These are phyloP conservation scores for Cyclanthera cordifolia DNA, from an alignment of 306 rosid species.

Conservation along the genomic window DNA sequence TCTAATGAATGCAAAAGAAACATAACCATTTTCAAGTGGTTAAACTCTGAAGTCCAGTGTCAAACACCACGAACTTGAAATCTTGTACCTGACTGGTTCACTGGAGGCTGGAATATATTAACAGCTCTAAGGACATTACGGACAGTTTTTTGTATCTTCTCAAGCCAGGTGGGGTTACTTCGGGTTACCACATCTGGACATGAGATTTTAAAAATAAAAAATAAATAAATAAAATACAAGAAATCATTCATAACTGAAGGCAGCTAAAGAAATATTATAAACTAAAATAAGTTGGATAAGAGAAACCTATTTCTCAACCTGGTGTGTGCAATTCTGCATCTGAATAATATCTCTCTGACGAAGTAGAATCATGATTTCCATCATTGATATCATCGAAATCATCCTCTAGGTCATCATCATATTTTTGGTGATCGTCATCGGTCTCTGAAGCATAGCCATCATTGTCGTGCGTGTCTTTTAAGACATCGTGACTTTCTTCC, in stretches of 20 bases:
- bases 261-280: not conserved
- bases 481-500: constrained; percentile 32
- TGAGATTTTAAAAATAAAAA: constrained; percentile 6
- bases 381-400: constrained; percentile 42
- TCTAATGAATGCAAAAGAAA: constrained; percentile 40
- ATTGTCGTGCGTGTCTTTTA: constrained; percentile 32
- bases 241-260: not conserved
- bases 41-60: not conserved
- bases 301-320: constrained; percentile 39
- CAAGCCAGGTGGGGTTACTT: constrained; percentile 76
- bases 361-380: constrained; percentile 41
- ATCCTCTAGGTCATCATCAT: constrained; percentile 46
- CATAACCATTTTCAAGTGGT: constrained; percentile 9
- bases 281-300: constrained; percentile 4
- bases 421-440: constrained; percentile 51
- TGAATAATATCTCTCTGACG: constrained; percentile 49
- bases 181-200: constrained; percentile 32
- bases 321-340: constrained; percentile 47
- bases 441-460: constrained; percentile 75
- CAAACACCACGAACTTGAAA: not conserved
- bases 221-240: not conserved
- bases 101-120: constrained; percentile 76
- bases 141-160: constrained; percentile 66
- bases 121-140: constrained; percentile 51
- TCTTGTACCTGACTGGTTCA: constrained; percentile 69